Evolutionary conservation across 352 stramenopile genomes (phyloP), one percentile per base, ranked within the genome.

Genomic region (Pythium aristosporum): DNA sequence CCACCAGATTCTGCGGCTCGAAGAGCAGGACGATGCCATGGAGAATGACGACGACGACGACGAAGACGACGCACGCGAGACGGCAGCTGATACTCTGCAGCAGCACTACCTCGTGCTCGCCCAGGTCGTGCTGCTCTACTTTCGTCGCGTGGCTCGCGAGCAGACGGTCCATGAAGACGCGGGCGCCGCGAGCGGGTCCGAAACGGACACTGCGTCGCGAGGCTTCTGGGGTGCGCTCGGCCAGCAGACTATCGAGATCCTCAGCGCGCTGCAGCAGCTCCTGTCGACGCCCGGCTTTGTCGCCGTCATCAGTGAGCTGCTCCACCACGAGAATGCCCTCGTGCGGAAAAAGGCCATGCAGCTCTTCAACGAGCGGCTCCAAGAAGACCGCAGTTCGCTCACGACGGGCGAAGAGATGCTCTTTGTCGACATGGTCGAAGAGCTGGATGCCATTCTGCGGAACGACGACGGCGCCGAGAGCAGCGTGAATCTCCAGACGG

Each of bases 271-370:
- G 32, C 85, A 96, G 71, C 80, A 92, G 61, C 71, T 96, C 57
- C 66, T 96, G 60, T 94, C 88, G 5, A 92, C 87, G 2, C 88
- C 88, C 13, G 82, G 85, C 39, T 96, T 96, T 42, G 78, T 96
- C 4, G 87, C 88, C 11, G 79, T 96, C 15, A 94, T 95, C 28
- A 76, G 82, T 18, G 88, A 94, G 55, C 53, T 96, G 41, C 57
- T 96, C 39, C 88, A 90, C 57, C 88, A 96, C 63, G 87, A 95
- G 41, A 92, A 91, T 61, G 85, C 79, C 23, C 63, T 92, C n/a
- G 84, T 96, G 48, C 88, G 88, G 30, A 92, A 93, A 67, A 92
- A 92, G 63, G 88, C 88, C 6, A 91, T 96, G 80, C 84, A 94
- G 71, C 70, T 96, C 16, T 92, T 96, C 53, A 95, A 94, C 61